Percentiles rank a stretch among this genome's conserved stretches.
phyloP scores from a whole-genome alignment of 2,329 filamentous ascomycete species.

The Ophioceras dolichostomum region DNA sequence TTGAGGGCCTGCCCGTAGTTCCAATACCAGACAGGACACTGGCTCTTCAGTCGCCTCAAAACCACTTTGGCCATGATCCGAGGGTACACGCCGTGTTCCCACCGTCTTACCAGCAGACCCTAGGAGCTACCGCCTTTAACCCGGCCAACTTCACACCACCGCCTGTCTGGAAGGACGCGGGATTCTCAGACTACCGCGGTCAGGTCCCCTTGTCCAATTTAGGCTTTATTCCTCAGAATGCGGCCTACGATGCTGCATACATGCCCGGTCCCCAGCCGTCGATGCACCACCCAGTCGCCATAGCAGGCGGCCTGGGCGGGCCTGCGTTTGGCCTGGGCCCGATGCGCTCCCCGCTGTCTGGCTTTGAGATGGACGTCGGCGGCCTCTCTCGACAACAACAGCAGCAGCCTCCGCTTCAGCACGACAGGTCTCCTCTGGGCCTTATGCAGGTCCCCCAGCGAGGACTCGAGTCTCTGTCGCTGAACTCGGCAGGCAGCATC shows the following conservation, averaged over 20 bases:
- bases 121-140: slow-evolving; percentile 26
- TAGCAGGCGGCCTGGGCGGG: not conserved
- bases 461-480: slow-evolving; percentile 13
- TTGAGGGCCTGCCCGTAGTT: too few relatives aligned
- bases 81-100: slow-evolving; percentile 14
- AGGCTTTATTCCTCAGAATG: slow-evolving; percentile 21
- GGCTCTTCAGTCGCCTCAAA: slow-evolving; percentile 1
- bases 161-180: slow-evolving; percentile 23
- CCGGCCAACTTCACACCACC: slow-evolving; percentile 22
- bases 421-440: slow-evolving; percentile 6
- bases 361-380: not conserved
- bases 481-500: slow-evolving; percentile 3
- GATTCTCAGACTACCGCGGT: slow-evolving; percentile 18
- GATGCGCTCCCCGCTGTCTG: not conserved
- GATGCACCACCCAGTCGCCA: slow-evolving; percentile 6
- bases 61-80: slow-evolving; percentile 9
- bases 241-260: slow-evolving; percentile 18
- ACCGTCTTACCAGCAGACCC: slow-evolving; percentile 20
- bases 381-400: too few relatives aligned
- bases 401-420: too few relatives aligned
- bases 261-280: slow-evolving; percentile 14
- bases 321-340: slow-evolving; percentile 1
- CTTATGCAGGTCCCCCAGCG: slow-evolving; percentile 12
- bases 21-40: not conserved
- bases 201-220: slow-evolving; percentile 17